A percentile compares a stretch with the other conserved stretches of the same genome.
Conservation (phyloP, 345 rosid genomes). For the Populus deltoides region DNA sequence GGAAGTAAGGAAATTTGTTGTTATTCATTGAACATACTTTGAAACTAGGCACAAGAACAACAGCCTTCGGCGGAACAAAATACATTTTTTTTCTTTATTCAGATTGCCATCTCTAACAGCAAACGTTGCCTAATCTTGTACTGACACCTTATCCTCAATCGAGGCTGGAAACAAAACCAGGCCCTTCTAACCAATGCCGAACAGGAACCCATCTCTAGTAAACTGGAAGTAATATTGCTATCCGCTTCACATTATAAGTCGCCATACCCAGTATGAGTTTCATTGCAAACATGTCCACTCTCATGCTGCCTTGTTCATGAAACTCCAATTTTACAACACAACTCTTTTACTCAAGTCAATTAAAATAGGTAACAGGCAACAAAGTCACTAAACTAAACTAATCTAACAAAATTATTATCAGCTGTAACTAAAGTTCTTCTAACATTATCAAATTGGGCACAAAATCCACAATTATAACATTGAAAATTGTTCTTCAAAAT, state of each 20-base stretch:
- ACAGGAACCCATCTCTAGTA: background rate
- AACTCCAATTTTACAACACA: background rate
- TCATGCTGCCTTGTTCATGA: background rate
- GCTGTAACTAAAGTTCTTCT: background rate
- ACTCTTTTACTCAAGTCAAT: background rate
- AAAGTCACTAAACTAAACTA: background rate
- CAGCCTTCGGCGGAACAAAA: background rate
- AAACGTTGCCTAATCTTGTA: background rate
- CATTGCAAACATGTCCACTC: background rate
- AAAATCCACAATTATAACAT: slow-evolving; percentile 8
- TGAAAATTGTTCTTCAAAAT: background rate
- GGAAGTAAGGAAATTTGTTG: background rate
- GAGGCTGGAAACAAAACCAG: background rate
- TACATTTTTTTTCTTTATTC: background rate
- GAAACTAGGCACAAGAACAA: background rate
- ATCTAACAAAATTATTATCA: background rate
- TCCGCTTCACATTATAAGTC: background rate
- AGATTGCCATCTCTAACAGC: background rate
- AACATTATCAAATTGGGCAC: slow-evolving; percentile 13
- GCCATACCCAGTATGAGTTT: background rate
- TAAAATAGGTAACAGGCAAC: background rate
- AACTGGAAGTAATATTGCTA: background rate
- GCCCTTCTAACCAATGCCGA: background rate
- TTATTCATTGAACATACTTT: background rate
- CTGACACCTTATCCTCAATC: no score